Evolutionary conservation across 164 flowering plant species (phyloP), one percentile per base, ranked within the genome.

Genomic region (Chimonanthus praecox): DNA sequence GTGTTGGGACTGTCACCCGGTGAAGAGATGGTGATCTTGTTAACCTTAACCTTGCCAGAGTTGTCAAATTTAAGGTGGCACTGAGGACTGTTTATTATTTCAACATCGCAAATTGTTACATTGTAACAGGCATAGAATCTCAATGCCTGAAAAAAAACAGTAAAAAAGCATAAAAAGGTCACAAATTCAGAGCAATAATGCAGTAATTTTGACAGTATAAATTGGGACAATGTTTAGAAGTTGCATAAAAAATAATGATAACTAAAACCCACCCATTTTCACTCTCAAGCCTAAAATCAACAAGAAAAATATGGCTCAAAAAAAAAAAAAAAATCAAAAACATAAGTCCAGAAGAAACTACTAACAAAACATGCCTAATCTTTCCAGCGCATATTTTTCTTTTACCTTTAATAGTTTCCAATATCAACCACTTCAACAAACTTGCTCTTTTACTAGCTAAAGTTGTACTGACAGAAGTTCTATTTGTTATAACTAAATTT

Each of bases 1-100:
- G 98, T 94, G 84, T 92, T 94, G 0, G 96, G 93, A 77, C 98
- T 94, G 46, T 70, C 74, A 69, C 75, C 94, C 1, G 97, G 98
- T 0, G 97, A 87, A 67, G 87, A 83, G 64, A 94, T 88, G 0
- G 96, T 86, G n/a, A 94, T 76, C 49, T 94, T 88, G 43, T 77
- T 20, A 48, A 92, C 85, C 72, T 78, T 81, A 20, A 94, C 72
- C 3, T 83, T 84, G 5, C 77, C 71, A 0, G 86, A 87, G 51
- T 73, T 78, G 76, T 94, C 96, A 54, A 94, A 94, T 77, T 94
- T 94, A 6, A 94, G 80, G 76, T 94, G 98, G 77, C 95, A 90
- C 33, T 77, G 85, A 54, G 98, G 96, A 76, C 98, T 94, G 75
- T 94, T 90, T 69, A 76, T 72, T 78, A 94, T 92, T 43, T 15